Evolutionary conservation across 2,329 filamentous ascomycete genomes (phyloP), one percentile per base, ranked within the genome.

Genomic region (Colletotrichum echinochloae): DNA sequence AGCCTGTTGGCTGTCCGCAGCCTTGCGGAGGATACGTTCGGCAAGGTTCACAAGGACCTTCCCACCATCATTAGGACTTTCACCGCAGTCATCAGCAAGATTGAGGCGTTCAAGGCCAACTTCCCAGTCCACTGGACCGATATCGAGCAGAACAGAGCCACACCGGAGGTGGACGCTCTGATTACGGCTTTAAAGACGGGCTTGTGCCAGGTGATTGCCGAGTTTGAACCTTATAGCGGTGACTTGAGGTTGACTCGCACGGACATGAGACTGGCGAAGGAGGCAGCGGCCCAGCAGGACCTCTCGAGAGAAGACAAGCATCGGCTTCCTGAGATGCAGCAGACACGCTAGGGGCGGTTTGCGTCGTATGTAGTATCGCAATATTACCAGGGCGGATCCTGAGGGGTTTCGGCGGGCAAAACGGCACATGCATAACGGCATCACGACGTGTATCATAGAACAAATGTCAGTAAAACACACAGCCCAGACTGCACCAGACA

Each of bases 31-130:
- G 95, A 98, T 78, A 87, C 87, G 56, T 96, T 90, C 77, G 95
- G 95, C 18, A 92, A 93, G 74, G 95, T 97, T n/a, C 92, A 97
- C 74, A 86, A 90, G 52, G 93, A 96, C 73, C 90, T 98, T 2
- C 89, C 92, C 1, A 82, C 82, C 59, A 91, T 97, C 66, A 89
- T 98, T 60, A 88, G 91, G 56, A 89, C 90, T 1, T 88, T 97
- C 71, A 95, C 93, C 0, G 75, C 79, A 0, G 90, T 92, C 0
- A 90, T 94, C 66, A 86, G 83, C 65, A 89, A 89, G 74, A 83
- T 97, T 4, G 91, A 97, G 76, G 81, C 78, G 1, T 94, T 97
- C 77, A 86, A 90, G 73, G 79, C 79, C 9, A 81, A 76, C 2
- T 82, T 92, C 52, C 85, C 88, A 1, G 80, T 89, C 4, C 93